Conservation (phyloP, 2,329 filamentous ascomycete species). For the Rugonectria rugulosa region DNA sequence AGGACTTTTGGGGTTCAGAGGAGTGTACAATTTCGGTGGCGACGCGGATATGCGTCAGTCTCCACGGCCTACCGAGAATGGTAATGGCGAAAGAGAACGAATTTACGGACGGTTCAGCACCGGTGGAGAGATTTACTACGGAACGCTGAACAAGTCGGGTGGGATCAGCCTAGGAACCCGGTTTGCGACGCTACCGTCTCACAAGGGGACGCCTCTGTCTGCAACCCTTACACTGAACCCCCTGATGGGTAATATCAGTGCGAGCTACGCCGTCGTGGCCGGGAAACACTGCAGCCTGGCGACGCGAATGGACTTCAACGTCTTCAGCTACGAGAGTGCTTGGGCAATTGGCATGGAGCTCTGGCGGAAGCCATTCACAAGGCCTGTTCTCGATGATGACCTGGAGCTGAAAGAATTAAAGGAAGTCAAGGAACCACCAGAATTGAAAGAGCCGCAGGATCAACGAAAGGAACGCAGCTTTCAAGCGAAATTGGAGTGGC, state of each 20-base stretch:
- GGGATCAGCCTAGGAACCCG: slow-evolving; percentile 88
- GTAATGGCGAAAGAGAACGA: slow-evolving; percentile 59
- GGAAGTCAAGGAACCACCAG: background rate
- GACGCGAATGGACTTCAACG: slow-evolving; percentile 94
- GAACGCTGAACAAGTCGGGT: slow-evolving; percentile 90
- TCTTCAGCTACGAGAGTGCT: slow-evolving; percentile 97
- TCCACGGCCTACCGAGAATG: slow-evolving; percentile 25
- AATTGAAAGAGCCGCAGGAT: background rate
- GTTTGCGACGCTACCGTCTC: slow-evolving; percentile 85
- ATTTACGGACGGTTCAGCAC: slow-evolving; percentile 86
- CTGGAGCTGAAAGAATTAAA: slow-evolving; percentile 15
- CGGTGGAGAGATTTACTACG: slow-evolving; percentile 95
- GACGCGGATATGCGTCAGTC: slow-evolving; percentile 57
- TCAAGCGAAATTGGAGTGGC: slow-evolving; percentile 62
- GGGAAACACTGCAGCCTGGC: slow-evolving; percentile 84
- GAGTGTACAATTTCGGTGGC: slow-evolving; percentile 92
- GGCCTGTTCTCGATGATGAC: slow-evolving; percentile 48
- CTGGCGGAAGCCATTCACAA: slow-evolving; percentile 72
- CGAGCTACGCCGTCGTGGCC: slow-evolving; percentile 90
- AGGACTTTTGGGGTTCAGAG: slow-evolving; percentile 84
- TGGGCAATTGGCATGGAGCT: slow-evolving; percentile 92
- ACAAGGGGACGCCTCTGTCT: slow-evolving; percentile 87
- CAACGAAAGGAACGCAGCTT: slow-evolving; percentile 53
- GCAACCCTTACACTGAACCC: slow-evolving; percentile 94
- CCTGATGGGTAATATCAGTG: slow-evolving; percentile 90